These are phyloP conservation scores for Apiospora aurea DNA, from an alignment of 2,329 filamentous ascomycete species.

Conservation along the genomic window DNA sequence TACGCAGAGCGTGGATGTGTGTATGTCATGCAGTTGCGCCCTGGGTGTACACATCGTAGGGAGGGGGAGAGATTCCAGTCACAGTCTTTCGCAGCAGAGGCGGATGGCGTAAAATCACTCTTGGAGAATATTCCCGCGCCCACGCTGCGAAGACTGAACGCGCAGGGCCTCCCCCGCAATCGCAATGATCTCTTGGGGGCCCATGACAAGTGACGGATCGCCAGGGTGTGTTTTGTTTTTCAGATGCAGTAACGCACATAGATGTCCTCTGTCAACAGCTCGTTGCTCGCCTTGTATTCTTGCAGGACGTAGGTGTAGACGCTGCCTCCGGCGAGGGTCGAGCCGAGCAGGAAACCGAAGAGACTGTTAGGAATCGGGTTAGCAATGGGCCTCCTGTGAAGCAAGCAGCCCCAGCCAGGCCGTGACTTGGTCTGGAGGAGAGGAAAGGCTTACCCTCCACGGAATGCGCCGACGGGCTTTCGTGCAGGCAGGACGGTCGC, in stretches of 20 bases:
- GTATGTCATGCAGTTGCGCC: not conserved
- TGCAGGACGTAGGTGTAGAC: slow-evolving; percentile 94
- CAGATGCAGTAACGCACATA: slow-evolving; percentile 73
- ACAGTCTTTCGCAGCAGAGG: not conserved
- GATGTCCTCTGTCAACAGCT: slow-evolving; percentile 93
- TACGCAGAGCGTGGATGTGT: not conserved
- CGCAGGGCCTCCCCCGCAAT: not conserved
- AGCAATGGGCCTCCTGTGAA: not conserved
- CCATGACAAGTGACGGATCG: slow-evolving; percentile 31
- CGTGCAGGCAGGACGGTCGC: slow-evolving; percentile 59
- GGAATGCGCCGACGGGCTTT: slow-evolving; percentile 67
- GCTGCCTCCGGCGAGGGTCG: slow-evolving; percentile 77
- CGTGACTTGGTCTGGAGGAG: not conserved
- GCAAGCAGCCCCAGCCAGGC: not conserved
- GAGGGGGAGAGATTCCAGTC: not conserved
- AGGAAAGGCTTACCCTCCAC: slow-evolving; percentile 60
- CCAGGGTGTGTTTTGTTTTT: slow-evolving; percentile 37
- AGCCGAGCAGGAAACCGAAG: slow-evolving; percentile 90
- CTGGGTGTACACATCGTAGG: not conserved
- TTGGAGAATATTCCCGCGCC: not conserved
- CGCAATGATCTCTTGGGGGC: slow-evolving; percentile 27
- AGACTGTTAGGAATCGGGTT: slow-evolving; percentile 60
- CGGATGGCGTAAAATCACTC: not conserved
- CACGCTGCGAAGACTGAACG: slow-evolving; percentile 3
- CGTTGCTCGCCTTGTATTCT: slow-evolving; percentile 93